phyloP scores from a whole-genome alignment of 305 asterid species.

The Fraxinus paxiana region DNA sequence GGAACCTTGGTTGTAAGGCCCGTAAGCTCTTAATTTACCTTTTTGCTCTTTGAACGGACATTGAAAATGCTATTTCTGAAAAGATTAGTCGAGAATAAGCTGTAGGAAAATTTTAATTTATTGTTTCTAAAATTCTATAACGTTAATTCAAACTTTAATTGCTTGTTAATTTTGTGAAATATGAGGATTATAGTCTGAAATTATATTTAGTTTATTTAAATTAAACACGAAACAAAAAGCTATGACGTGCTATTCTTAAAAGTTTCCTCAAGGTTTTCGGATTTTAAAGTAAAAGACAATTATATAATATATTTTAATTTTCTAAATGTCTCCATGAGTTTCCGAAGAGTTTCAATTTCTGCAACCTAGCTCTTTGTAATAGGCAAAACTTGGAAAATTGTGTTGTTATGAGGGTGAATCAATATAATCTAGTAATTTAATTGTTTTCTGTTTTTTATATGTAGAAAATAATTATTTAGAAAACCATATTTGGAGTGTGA shows the following conservation, averaged over 20 bases:
- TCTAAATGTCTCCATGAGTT: not conserved
- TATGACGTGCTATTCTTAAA: not conserved
- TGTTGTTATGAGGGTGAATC: not conserved
- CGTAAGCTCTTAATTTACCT: constrained; percentile 31
- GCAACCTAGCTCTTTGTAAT: not conserved
- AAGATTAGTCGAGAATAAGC: not conserved
- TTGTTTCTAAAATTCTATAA: not conserved
- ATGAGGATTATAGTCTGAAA: not conserved
- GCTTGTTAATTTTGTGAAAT: not conserved
- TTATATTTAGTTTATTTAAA: not conserved
- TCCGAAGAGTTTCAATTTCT: not conserved
- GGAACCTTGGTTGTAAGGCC: constrained; percentile 48
- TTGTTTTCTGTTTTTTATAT: not conserved
- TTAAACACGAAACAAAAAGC: not conserved
- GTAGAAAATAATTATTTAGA: not conserved
- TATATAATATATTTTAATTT: not conserved
- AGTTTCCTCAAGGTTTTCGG: not conserved
- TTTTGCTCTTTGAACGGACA: not conserved
- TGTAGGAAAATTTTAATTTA: not conserved
- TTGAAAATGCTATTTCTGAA: not conserved
- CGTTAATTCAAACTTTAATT: not conserved
- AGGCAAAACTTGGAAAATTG: not conserved
- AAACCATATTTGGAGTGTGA: not conserved
- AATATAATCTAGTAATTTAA: not conserved
- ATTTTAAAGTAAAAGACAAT: not conserved